These are phyloP conservation scores for Starmerella vaccinii DNA, from an alignment of 805 yeast species.

Conservation along the genomic window DNA sequence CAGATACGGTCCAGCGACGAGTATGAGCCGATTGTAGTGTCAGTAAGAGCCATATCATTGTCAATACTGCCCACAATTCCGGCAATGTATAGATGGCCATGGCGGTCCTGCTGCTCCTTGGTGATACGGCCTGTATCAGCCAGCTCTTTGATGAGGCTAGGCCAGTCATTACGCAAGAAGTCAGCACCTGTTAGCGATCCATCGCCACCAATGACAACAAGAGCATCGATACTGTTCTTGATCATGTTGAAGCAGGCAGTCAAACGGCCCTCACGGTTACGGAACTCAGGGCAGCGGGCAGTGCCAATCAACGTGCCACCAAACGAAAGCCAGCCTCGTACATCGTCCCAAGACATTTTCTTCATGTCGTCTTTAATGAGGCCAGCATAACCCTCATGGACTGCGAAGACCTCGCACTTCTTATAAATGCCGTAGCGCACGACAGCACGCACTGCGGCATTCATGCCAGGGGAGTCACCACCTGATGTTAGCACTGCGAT, in stretches of 20 bases:
- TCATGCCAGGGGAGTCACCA: constrained; percentile 99
- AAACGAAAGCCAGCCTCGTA: constrained; percentile 79
- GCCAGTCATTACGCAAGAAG: constrained; percentile 90
- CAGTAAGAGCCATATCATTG: constrained; percentile 96
- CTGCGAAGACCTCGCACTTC: constrained; percentile 84
- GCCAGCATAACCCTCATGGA: constrained; percentile 93
- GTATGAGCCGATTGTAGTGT: constrained; percentile 92
- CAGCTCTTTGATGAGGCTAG: constrained; percentile 68
- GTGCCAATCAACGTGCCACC: constrained; percentile 98
- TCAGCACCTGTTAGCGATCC: constrained; percentile 98
- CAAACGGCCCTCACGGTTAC: constrained; percentile 75
- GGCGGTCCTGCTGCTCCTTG: constrained; percentile 46
- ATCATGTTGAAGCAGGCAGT: constrained; percentile 77
- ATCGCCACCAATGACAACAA: constrained; percentile 97
- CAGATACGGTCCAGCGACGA: constrained; percentile 89
- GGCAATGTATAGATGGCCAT: constrained; percentile 69
- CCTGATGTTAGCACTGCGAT: constrained; percentile 97
- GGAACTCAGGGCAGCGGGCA: constrained; percentile 80
- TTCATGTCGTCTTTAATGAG: constrained; percentile 59
- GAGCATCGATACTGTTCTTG: constrained; percentile 80
- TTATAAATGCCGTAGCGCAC: constrained; percentile 81
- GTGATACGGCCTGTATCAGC: constrained; percentile 47
- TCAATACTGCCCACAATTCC: constrained; percentile 96
- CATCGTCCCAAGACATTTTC: constrained; percentile 86
- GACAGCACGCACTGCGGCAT: constrained; percentile 89